A percentile compares a stretch with the other conserved stretches of the same genome.
Evolutionary conservation across 805 yeast species (phyloP).

Genomic region (Myxozyma lipomycoides): DNA sequence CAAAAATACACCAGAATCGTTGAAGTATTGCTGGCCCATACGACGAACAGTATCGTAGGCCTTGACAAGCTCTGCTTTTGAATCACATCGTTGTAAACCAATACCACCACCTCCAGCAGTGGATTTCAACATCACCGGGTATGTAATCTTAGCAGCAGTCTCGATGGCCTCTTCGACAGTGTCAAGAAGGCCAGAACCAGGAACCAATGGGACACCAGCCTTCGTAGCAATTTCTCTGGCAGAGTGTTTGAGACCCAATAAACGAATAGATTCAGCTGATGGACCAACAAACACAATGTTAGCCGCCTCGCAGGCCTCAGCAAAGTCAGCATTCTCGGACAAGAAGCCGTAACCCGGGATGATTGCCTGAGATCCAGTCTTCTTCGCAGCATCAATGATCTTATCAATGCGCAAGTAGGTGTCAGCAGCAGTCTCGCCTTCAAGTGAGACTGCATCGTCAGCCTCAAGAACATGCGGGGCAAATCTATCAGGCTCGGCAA

Average conservation of each 20-base stretch:
- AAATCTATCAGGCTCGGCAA: conserved; percentile 84
- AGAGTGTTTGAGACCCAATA: conserved; percentile 90
- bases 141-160: conserved; percentile 67
- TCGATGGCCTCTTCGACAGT: conserved; percentile 68
- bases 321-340: conserved; percentile 93
- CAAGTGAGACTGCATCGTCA: conserved; percentile 72
- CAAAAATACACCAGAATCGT: conserved; percentile 91
- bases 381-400: conserved; percentile 79
- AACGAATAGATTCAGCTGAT: conserved; percentile 84
- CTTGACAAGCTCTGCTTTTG: conserved; percentile 70
- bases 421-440: conserved; percentile 83
- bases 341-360: conserved; percentile 97
- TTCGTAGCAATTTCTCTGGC: conserved; percentile 88
- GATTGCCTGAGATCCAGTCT: conserved; percentile 85
- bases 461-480: conserved; percentile 83
- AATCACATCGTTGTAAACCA: conserved; percentile 90
- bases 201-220: conserved; percentile 95
- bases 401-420: conserved; percentile 84
- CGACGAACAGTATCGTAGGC: conserved; percentile 89
- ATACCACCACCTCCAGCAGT: conserved; percentile 99
- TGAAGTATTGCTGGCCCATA: conserved; percentile 89
- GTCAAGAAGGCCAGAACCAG: conserved; percentile 86
- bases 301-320: conserved; percentile 77
- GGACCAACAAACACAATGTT: conserved; percentile 97
- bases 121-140: conserved; percentile 93